Base-by-base conservation (phyloP, 2,329 filamentous ascomycete species). In the Trichoderma guizhouense region DNA sequence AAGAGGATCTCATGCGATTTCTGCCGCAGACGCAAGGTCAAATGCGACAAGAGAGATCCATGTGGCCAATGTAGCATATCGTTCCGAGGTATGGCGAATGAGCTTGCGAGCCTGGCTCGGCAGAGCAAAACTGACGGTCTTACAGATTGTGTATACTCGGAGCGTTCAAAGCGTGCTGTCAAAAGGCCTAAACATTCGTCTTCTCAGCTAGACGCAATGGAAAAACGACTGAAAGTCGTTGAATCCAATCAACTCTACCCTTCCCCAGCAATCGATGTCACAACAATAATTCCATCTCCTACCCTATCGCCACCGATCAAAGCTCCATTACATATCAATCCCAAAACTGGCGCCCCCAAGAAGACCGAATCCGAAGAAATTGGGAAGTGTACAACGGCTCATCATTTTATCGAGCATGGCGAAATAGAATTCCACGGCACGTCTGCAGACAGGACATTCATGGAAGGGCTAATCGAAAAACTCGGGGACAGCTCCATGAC, bases 41-140 rank as follows among this genome's bases (percentile, higher is more conserved):
- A 67, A 28, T 67, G 64, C 32, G 64, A 67, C 43, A 67, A 39
- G 34, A 57, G n/a, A 39, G 51, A 57, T 8, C 47, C 47, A 57
- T 67, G 64, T 28, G 32, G 64, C 28, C 64, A 67, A 24, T 67
- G 64, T 12, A 67, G n/a, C 30, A 67, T 39, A 26, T 67, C 64
- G 14, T 67, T 66, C 15, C 63, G 51, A 39, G 64, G 51, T 67
- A 39, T 21, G 63, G n/a, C 39, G 15, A n/a, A 34, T 24, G 4
- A 4, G 7, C 3, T 15, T 36, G 11, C 5, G 7, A 55, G 8
- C 8, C 8, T n/a, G 7, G n/a, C 15, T 14, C 28, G 26, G 9
- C 9, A n/a, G 26, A 26, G 8, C 9, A 39, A 28, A 51, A 8
- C 39, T 57, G 11, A 67, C 21, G 2, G 6, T 3, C 11, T n/a